Evolutionary conservation across 345 rosid species (phyloP).

Genomic region (Eucalyptus pumila): DNA sequence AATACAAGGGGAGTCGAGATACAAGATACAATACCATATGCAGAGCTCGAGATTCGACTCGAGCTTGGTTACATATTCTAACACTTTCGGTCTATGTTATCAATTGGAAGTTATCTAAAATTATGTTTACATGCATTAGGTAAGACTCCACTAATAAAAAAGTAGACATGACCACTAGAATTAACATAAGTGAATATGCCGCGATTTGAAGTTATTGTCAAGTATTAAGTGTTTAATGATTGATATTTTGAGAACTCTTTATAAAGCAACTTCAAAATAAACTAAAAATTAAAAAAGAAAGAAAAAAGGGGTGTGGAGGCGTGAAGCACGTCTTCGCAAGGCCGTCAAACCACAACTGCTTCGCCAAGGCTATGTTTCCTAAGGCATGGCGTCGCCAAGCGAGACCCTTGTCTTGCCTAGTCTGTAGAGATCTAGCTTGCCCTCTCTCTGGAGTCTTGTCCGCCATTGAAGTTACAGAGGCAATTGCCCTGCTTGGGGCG

Average conservation of each 20-base stretch:
- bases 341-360: not conserved
- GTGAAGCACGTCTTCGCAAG: not conserved
- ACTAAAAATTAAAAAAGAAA: not conserved
- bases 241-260: not conserved
- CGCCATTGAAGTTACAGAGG: not conserved
- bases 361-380: not conserved
- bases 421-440: not conserved
- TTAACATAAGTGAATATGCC: not conserved
- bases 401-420: not conserved
- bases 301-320: not conserved
- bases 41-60: not conserved
- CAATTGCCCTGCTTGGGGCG: not conserved
- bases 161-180: rapidly evolving
- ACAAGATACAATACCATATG: not conserved
- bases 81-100: not conserved
- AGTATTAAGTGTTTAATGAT: not conserved
- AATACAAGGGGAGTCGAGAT: not conserved
- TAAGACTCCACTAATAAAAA: rapidly evolving
- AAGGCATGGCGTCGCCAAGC: not conserved
- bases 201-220: not conserved
- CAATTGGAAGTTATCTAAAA: not conserved
- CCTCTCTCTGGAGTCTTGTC: not conserved
- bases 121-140: rapidly evolving
- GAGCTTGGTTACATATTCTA: not conserved
- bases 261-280: not conserved